A percentile compares a stretch with the other conserved stretches of the same genome.
phyloP scores from a whole-genome alignment of 2,329 filamentous ascomycete genomes.

The Curvularia verruculosa region DNA sequence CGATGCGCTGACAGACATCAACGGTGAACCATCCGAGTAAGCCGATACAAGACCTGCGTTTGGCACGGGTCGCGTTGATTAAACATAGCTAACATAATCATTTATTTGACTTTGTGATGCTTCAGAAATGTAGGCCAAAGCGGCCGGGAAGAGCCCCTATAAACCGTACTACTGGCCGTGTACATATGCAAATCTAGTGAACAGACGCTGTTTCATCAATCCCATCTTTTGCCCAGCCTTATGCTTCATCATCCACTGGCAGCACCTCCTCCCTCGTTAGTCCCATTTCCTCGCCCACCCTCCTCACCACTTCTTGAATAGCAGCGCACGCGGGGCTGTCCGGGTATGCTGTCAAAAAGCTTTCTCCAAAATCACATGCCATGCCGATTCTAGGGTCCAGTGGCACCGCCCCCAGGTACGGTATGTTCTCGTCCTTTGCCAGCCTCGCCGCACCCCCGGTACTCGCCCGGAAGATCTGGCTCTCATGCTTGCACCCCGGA shows the following conservation, averaged over 20 bases:
- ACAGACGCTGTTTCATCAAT: no score
- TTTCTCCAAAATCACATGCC: conserved; percentile 97
- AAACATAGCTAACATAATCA: not conserved
- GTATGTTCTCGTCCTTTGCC: conserved; percentile 84
- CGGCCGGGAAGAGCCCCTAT: not conserved
- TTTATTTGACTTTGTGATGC: not conserved
- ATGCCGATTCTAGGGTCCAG: conserved; percentile 93
- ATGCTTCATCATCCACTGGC: conserved; percentile 27
- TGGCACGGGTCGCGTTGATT: not conserved
- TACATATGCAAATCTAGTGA: not conserved
- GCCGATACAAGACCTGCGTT: not conserved
- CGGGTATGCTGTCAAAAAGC: conserved; percentile 91
- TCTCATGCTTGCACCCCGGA: conserved; percentile 80
- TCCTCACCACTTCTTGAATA: conserved; percentile 78
- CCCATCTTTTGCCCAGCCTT: not conserved
- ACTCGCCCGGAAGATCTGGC: conserved; percentile 86
- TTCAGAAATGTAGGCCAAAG: not conserved
- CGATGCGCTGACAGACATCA: not conserved
- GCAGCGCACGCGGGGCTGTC: conserved; percentile 90
- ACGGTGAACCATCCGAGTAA: not conserved
- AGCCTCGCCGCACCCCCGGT: conserved; percentile 84
- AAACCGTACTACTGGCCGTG: not conserved
- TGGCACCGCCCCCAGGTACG: conserved; percentile 87
- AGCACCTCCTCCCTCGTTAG: conserved; percentile 38
- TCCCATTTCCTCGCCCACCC: conserved; percentile 61